phyloP scores from a whole-genome alignment of 2,329 filamentous ascomycete species.

The Calonectria hawksworthii region DNA sequence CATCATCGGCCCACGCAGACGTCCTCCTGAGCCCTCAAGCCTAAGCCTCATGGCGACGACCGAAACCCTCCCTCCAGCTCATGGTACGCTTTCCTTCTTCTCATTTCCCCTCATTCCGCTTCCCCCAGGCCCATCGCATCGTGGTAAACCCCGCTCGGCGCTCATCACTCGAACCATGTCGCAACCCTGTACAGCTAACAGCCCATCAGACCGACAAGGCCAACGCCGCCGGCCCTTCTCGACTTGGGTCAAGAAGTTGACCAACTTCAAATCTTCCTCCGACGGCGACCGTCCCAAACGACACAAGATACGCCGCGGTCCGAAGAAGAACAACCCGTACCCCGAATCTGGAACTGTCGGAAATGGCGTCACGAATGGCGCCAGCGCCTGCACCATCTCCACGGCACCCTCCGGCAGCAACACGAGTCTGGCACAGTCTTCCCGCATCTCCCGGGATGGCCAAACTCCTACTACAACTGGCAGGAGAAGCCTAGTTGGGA shows the following conservation, averaged over 20 bases:
- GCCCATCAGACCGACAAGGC: slow-evolving; percentile 71
- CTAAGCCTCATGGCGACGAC: slow-evolving; percentile 44
- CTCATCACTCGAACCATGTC: slow-evolving; percentile 14
- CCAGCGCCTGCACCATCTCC: slow-evolving; percentile 68
- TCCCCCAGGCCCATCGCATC: slow-evolving; percentile 1
- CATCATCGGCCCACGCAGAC: slow-evolving; percentile 24
- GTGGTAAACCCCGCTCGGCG: slow-evolving; percentile 24
- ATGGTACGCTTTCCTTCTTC: slow-evolving; percentile 35
- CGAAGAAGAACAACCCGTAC: slow-evolving; percentile 91
- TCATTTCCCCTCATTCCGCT: background rate
- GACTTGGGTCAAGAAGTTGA: slow-evolving; percentile 93
- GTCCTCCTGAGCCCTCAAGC: slow-evolving; percentile 26
- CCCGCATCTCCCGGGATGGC: slow-evolving; percentile 72
- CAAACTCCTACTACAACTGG: slow-evolving; percentile 71
- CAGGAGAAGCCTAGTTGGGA: slow-evolving; percentile 81
- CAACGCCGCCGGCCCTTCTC: slow-evolving; percentile 88
- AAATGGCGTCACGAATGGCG: slow-evolving; percentile 50
- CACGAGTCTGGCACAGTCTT: slow-evolving; percentile 71
- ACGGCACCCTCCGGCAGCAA: slow-evolving; percentile 68
- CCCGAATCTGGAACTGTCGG: slow-evolving; percentile 79
- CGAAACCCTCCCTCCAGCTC: slow-evolving; percentile 42
- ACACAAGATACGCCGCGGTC: slow-evolving; percentile 66
- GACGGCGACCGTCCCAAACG: slow-evolving; percentile 64
- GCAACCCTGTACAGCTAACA: slow-evolving; percentile 47
- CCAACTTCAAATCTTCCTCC: slow-evolving; percentile 85